Evolutionary conservation across 495 filamentous ascomycete genomes (phyloP).

Genomic region (Neurospora tetrasperma): DNA sequence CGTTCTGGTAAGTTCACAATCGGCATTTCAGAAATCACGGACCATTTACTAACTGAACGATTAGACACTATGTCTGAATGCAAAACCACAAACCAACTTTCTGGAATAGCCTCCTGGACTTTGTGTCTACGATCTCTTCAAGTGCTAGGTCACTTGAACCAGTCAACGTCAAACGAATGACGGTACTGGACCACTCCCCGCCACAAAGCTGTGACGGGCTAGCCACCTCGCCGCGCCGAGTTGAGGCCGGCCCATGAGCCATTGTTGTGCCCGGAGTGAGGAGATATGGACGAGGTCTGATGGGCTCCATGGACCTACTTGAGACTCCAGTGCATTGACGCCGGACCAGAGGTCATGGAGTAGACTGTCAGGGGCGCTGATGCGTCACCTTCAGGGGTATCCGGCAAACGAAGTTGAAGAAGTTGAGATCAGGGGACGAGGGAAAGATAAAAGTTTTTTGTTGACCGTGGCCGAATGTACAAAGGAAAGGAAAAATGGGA

Average conservation of each 20-base stretch:
- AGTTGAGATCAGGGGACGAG: not conserved
- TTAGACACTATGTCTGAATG: not conserved
- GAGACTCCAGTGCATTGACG: not conserved
- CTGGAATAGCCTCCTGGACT: conserved; percentile 8
- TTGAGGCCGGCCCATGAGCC: not conserved
- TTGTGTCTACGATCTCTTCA: not conserved
- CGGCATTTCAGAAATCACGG: not conserved
- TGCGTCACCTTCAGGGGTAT: not conserved
- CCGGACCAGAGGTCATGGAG: not conserved
- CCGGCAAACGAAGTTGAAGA: not conserved
- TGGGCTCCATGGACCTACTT: not conserved
- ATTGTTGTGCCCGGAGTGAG: not conserved
- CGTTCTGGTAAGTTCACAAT: not conserved
- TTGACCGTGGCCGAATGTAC: not conserved
- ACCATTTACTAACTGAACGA: not conserved
- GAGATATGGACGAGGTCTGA: not conserved
- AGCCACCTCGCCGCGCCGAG: not conserved
- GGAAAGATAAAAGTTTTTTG: not conserved
- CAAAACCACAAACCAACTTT: not conserved
- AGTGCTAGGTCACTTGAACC: not conserved
- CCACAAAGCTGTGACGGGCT: not conserved
- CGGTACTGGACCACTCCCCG: not conserved
- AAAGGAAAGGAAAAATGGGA: not conserved
- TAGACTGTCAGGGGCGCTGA: not conserved
- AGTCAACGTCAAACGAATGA: not conserved